Evolutionary conservation across 192 early-diverging fungal genomes (phyloP).

Genomic region (Spinellus fusiger): DNA sequence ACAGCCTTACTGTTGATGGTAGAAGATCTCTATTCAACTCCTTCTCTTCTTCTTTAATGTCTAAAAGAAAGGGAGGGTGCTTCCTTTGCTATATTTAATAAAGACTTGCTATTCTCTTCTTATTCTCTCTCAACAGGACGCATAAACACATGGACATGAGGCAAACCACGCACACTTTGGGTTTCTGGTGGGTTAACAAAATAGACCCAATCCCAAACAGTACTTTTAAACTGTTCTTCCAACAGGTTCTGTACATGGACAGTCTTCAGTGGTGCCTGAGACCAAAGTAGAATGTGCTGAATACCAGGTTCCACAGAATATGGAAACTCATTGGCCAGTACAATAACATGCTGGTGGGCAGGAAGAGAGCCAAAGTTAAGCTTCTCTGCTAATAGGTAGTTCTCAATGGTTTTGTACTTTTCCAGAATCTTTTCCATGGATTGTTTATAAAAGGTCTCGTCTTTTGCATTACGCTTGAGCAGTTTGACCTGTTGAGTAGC

Average conservation of each 20-base stretch:
- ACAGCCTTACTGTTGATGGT: no score
- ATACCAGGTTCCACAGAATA: slow-evolving; percentile 21
- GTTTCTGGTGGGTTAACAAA: slow-evolving; percentile 19
- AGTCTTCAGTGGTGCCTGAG: slow-evolving; percentile 2
- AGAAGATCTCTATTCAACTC: no score
- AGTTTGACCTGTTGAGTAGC: slow-evolving; percentile 6
- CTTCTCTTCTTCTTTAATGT: no score
- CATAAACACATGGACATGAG: slow-evolving; percentile 22
- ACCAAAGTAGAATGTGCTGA: slow-evolving; percentile 17
- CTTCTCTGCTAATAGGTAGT: slow-evolving; percentile 8
- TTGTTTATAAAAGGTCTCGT: neutral
- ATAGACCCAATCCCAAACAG: slow-evolving; percentile 5
- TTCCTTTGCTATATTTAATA: no score
- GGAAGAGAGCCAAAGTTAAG: neutral
- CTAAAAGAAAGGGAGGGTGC: no score
- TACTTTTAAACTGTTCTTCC: slow-evolving; percentile 6
- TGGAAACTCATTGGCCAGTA: slow-evolving; percentile 17
- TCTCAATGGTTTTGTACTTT: slow-evolving; percentile 10
- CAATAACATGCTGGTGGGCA: neutral
- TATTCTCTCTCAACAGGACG: no score
- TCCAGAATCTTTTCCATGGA: neutral
- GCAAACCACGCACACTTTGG: slow-evolving; percentile 14
- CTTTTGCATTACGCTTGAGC: slow-evolving; percentile 5
- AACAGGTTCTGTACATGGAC: neutral
- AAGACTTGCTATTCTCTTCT: no score